Conservation (phyloP, 2,329 filamentous ascomycete species). For the Aspergillus arachidicola region DNA sequence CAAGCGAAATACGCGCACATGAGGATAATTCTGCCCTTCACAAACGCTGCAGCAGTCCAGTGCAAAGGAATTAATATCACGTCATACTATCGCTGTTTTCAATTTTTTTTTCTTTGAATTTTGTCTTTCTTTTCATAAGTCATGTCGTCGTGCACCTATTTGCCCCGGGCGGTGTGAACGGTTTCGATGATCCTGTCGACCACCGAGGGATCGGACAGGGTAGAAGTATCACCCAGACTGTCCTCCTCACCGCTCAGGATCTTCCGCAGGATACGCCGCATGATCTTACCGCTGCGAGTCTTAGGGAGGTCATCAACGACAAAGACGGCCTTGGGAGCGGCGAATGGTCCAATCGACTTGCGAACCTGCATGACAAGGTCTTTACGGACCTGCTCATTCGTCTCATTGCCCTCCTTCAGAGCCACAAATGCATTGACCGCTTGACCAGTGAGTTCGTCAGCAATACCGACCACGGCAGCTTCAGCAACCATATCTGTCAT, state of each 20-base stretch:
- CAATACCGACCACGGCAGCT: constrained; percentile 89
- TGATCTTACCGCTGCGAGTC: constrained; percentile 98
- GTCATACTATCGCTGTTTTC: constrained; percentile 6
- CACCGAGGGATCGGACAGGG: constrained; percentile 85
- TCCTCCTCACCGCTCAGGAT: constrained; percentile 97
- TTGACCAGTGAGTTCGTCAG: constrained; percentile 93
- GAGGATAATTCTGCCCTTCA: background rate
- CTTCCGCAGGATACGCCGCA: constrained; percentile 96
- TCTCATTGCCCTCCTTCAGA: constrained; percentile 81
- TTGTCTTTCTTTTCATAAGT: constrained; percentile 9
- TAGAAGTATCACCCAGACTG: constrained; percentile 89
- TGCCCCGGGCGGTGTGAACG: constrained; percentile 62
- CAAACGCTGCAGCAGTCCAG: background rate
- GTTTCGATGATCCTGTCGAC: constrained; percentile 86
- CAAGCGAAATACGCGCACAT: background rate
- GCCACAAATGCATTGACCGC: constrained; percentile 96
- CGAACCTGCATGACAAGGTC: constrained; percentile 93
- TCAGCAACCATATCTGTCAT: constrained; percentile 68
- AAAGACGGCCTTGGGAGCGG: constrained; percentile 90
- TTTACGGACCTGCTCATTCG: constrained; percentile 80
- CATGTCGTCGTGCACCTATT: constrained; percentile 28
- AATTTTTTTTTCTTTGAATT: constrained; percentile 4
- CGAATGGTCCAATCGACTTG: constrained; percentile 96
- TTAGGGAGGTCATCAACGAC: constrained; percentile 94
- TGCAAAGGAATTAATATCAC: background rate